Base-by-base conservation (phyloP, 768 basidiomycete species). In the Lentinus tigrinus region DNA sequence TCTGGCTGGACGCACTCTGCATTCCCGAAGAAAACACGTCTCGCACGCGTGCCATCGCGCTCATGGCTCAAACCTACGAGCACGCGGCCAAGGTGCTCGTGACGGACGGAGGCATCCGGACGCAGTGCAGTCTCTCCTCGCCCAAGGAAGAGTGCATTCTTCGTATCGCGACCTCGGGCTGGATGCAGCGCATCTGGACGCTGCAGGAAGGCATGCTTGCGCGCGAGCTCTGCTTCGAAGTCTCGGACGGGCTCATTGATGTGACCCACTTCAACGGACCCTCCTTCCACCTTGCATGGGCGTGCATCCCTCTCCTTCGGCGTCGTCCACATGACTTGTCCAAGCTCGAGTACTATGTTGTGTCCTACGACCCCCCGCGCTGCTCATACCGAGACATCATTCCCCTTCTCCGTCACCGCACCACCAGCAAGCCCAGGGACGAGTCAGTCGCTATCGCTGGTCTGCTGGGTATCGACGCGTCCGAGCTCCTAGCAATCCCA, bases 1-100 rank as follows among this genome's bases (percentile, higher is more conserved):
- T 62, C 28, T 62, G 61, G 61, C 28, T 53, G 24, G 61, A 62
- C 44, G 44, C 50, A 10, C 52, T 62, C 21, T 62, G 61, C 19
- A 46, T 62, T 19, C 61, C 61, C 2, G 48, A 2, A 5, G 34
- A 37, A 13, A 27, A 39, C 14, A 19, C 7, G 13, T 7, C 42
- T 9, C 39, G 58, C 16, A 57, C 54, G 37, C 62, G 42, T 14
- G 54, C 58, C 5, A 63, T 59, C 31, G 37, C 10, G 11, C 50
- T 60, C 17, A 60, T 63, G 56, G 58, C 47, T 8, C 24, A 60
- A 27, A 63, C 58, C 2, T 63, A 63, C 23, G n/a, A 34, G 17
- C 21, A 37, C 4, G 62, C 58, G 16, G 49, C 24, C 2, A 49
- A 34, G 23, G 57, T 63, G 36, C 52, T 62, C 21, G 61, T 62